phyloP scores from a whole-genome alignment of 2,329 filamentous ascomycete genomes.

The Calonectria naviculata region DNA sequence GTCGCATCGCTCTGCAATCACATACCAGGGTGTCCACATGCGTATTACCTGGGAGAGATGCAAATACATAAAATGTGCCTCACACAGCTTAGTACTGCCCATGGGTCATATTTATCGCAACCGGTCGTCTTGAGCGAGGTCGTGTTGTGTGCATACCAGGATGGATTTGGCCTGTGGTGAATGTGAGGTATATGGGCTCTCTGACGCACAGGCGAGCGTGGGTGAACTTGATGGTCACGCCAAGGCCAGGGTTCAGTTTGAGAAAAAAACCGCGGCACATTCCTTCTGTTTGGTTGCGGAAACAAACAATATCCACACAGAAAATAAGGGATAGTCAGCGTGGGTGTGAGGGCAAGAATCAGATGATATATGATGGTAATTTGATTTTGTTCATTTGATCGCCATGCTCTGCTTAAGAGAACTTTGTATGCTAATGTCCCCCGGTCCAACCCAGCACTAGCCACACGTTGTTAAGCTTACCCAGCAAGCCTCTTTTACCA shows the following conservation, averaged over 20 bases:
- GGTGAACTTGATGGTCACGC: not conserved
- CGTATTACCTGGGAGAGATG: not conserved
- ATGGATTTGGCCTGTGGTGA: not conserved
- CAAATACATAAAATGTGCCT: not conserved
- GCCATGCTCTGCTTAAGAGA: not conserved
- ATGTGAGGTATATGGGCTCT: not conserved
- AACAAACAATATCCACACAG: not conserved
- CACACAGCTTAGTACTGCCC: not conserved
- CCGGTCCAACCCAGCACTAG: not conserved
- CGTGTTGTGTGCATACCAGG: not conserved
- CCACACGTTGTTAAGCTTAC: constrained; percentile 13
- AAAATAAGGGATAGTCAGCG: not conserved
- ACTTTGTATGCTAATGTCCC: not conserved
- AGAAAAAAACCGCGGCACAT: constrained; percentile 1
- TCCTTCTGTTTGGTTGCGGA: not conserved
- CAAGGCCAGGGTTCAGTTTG: constrained; percentile 6
- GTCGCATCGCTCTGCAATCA: constrained; percentile 23
- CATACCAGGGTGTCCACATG: not conserved
- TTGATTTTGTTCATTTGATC: not conserved
- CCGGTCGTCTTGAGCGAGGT: not conserved
- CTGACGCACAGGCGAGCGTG: not conserved
- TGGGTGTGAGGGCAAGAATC: not conserved
- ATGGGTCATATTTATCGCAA: not conserved
- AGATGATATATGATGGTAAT: not conserved
- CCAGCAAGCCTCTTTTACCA: not conserved